Base-by-base conservation (phyloP, 129 eudicot genomes). In the Lactuca sativa region DNA sequence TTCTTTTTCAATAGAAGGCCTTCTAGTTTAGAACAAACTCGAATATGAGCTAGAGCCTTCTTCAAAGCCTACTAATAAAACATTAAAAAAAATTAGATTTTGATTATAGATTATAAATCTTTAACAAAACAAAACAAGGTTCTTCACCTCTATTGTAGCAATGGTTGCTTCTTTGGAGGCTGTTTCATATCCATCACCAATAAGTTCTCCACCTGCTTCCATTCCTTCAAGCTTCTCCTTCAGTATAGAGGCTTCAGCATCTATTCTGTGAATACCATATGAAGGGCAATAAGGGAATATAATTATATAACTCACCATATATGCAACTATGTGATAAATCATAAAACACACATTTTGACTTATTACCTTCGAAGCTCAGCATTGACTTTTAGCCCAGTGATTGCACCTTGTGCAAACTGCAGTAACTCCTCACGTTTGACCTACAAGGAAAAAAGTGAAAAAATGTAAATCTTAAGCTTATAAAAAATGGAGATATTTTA, bases 371-470 rank as follows among this genome's bases (percentile, higher is more conserved):
- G 76, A 58, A 89, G 69, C 70, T 89, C 98, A 37, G 90, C 87
- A 69, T 87, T 93, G 63, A 89, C 74, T 87, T 93, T 93, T 74
- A 93, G 71, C 37, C 97, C 98, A 62, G 97, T 85, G 57, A 93
- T 87, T 69, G 97, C 97, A 74, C 90, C 90, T 85, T 93, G 97
- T 32, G 96, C 95, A 83, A 93, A 93, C 77, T 87, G 95, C 56
- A 93, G 92, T 78, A 93, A 70, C 69, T 93, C 98, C 79, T 93
- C 98, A 49, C 95, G 89, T 80, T 93, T 93, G 60, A 85, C 98
- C 98, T 92, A 75, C 13, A 41, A 68, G 16, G 13, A 62, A 47
- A 64, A 54, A 34, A 25, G 1, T 11, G 7, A 18, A 16, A 8
- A 38, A 61, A 37, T 5, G 53, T 52, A 37, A 54, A 56, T 40